These are phyloP conservation scores for Cercospora zeina DNA, from an alignment of 2,329 filamentous ascomycete genomes.

Conservation along the genomic window DNA sequence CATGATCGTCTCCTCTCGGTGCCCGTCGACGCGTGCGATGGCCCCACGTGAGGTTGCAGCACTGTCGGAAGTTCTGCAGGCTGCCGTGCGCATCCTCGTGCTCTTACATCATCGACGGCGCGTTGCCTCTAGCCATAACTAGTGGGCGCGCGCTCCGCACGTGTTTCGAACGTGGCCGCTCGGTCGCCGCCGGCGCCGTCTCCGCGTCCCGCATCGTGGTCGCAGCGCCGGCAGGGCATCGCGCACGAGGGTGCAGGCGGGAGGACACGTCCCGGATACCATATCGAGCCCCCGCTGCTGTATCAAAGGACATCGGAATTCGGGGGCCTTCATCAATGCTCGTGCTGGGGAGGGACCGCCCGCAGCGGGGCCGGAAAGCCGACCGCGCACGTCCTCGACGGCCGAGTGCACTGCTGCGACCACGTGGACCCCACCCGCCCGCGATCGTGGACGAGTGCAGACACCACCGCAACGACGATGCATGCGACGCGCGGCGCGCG, in stretches of 20 bases:
- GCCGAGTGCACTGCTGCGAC: not conserved
- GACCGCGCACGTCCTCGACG: not conserved
- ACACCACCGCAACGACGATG: not conserved
- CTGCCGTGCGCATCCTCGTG: not conserved
- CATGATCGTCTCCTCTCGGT: not conserved
- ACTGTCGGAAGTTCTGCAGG: not conserved
- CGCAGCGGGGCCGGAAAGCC: not conserved
- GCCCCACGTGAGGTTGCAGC: not conserved
- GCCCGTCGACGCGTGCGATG: not conserved
- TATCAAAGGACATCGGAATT: too few relatives aligned
- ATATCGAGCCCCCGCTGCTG: too few relatives aligned
- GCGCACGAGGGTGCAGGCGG: not conserved
- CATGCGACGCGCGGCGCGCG: not conserved
- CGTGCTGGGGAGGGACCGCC: not conserved
- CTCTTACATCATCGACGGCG: not conserved
- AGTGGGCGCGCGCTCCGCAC: not conserved
- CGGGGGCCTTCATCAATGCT: too few relatives aligned
- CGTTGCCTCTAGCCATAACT: not conserved
- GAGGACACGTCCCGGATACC: not conserved
- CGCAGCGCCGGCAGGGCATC: not conserved
- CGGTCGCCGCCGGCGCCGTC: not conserved
- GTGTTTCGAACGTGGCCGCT: constrained; percentile 4
- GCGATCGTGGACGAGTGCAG: not conserved
- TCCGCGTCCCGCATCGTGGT: not conserved
- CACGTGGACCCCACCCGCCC: not conserved